Evolutionary conservation across 2,329 filamentous ascomycete genomes (phyloP).

Genomic region (Cucurbitaria berberidis): DNA sequence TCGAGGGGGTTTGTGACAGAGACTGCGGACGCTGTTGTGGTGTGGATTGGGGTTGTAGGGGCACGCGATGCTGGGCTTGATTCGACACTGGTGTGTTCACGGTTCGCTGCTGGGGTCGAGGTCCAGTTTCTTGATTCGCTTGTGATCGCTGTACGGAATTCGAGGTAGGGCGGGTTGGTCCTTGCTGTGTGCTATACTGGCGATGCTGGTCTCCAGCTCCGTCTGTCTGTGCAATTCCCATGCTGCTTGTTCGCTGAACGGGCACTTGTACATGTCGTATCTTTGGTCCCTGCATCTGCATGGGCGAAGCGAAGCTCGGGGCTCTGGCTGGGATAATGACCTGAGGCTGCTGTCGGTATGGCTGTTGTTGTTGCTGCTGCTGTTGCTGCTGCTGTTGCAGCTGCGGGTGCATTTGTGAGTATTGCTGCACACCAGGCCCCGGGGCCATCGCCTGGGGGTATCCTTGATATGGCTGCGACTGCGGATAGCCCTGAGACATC

Average conservation of each 20-base stretch:
- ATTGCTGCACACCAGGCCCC: slow-evolving; percentile 32
- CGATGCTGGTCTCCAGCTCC: slow-evolving; percentile 22
- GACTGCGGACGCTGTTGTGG: slow-evolving; percentile 30
- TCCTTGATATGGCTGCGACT: slow-evolving; percentile 19
- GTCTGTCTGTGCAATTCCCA: slow-evolving; percentile 21
- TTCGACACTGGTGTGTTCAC: slow-evolving; percentile 27
- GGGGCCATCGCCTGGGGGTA: slow-evolving; percentile 30
- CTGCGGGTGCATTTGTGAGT: slow-evolving; percentile 25
- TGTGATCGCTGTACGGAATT: slow-evolving; percentile 49
- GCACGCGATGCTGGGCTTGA: slow-evolving; percentile 29
- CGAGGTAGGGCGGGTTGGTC: slow-evolving; percentile 33
- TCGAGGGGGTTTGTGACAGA: slow-evolving; percentile 33
- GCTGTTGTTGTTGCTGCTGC: slow-evolving; percentile 26
- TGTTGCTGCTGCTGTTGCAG: slow-evolving; percentile 23
- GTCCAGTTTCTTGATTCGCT: slow-evolving; percentile 42
- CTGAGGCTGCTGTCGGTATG: slow-evolving; percentile 35
- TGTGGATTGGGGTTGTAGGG: slow-evolving; percentile 43
- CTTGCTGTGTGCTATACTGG: slow-evolving; percentile 21
- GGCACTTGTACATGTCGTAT: slow-evolving; percentile 40
- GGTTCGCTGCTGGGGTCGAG: slow-evolving; percentile 40
- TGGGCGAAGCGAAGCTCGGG: slow-evolving; percentile 24
- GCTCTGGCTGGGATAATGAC: slow-evolving; percentile 35
- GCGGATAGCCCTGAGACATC: slow-evolving; percentile 28
- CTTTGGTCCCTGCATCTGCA: slow-evolving; percentile 34
- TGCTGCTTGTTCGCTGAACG: slow-evolving; percentile 27